phyloP scores from a whole-genome alignment of 257 asterid genomes.

The Nyctanthes arbortristis region DNA sequence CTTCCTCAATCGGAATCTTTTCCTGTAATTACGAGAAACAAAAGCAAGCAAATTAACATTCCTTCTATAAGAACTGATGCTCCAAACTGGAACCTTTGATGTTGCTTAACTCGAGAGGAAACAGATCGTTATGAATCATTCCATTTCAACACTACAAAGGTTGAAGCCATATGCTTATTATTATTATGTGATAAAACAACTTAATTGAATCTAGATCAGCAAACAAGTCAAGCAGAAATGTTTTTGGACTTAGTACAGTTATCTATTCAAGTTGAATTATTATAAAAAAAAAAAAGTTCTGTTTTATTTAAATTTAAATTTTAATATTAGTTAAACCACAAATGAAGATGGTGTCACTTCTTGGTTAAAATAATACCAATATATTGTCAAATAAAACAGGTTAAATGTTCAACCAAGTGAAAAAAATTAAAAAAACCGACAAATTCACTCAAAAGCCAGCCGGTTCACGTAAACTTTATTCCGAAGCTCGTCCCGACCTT shows the following conservation, averaged over 20 bases:
- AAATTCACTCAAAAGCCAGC: too few species aligned
- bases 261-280: not conserved
- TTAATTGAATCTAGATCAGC: too few species aligned
- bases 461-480: too few species aligned
- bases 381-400: too few species aligned
- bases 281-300: not conserved
- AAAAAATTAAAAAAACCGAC: too few species aligned
- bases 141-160: not conserved
- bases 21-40: conserved; percentile 42
- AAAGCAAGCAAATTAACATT: not conserved
- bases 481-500: too few species aligned
- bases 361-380: too few species aligned
- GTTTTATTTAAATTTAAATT: not conserved
- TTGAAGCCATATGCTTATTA: not conserved
- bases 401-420: too few species aligned
- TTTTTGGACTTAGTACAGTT: too few species aligned
- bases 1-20: conserved; percentile 81
- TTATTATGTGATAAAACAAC: too few species aligned
- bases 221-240: not conserved
- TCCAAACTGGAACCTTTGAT: not conserved
- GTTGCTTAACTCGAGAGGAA: not conserved
- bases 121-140: not conserved
- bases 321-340: too few species aligned
- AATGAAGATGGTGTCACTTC: too few species aligned
- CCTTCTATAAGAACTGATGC: not conserved